Evolutionary conservation across 148 eudicot genomes (phyloP), one percentile per base, ranked within the genome.

Genomic region (Amaranthus palmeri): DNA sequence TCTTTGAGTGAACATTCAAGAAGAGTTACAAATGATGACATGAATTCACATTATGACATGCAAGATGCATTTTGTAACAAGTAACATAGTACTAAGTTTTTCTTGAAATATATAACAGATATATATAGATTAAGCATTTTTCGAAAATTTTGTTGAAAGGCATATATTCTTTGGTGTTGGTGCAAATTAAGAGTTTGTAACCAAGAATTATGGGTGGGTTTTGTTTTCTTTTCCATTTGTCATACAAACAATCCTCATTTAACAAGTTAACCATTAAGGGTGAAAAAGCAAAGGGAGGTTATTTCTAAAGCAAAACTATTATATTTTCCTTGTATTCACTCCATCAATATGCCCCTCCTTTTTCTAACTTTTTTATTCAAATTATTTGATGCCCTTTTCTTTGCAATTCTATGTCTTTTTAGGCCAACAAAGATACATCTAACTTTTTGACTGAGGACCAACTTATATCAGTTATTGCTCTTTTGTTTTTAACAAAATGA

Each of bases 381-480:
- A 87, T 83, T 70, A 85, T 84, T 87, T 87, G 87, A 67, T 86
- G 79, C 76, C 62, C 85, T 83, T 13, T 65, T 78, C 36, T 25
- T 25, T 25, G 36, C 36, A 25, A 25, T 25, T 83, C 85, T 72
- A 89, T 80, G 90, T 89, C 97, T 91, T 92, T 92, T 86, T 77
- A 92, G 90, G 92, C 86, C 79, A 80, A 74, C 79, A 85, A 91
- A 84, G 92, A 86, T 74, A 59, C 51, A 65, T 25, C 36, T 25
- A 67, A 76, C 88, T 86, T 92, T 91, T 92, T 92, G 97, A 92
- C 96, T 81, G 81, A 81, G 74, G 83, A 81, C 80, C 82, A 67
- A 45, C 65, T 66, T 67, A 55, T 25, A 25, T 25, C 36, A n/a
- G 1, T 1, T 25, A 72, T 57, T 42, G 50, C 67, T 41, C 67